These are phyloP conservation scores for Aspergillus brunneoviolaceus DNA, from an alignment of 2,329 filamentous ascomycete species.

Conservation along the genomic window DNA sequence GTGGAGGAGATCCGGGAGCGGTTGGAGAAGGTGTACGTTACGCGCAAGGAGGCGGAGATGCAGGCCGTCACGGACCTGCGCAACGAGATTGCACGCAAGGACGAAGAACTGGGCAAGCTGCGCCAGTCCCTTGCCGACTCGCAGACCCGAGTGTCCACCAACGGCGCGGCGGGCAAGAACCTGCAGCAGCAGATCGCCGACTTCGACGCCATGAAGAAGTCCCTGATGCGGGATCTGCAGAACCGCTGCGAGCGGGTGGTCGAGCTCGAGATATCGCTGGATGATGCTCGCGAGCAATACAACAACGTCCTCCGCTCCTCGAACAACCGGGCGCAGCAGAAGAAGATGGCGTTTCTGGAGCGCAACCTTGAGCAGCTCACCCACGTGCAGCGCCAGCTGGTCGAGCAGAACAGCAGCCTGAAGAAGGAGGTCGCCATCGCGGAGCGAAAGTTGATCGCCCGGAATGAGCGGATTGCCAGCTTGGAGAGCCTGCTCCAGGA, in stretches of 20 bases:
- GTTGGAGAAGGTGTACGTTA: constrained; percentile 73
- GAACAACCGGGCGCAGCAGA: constrained; percentile 98
- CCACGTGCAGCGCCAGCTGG: constrained; percentile 93
- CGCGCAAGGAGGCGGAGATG: constrained; percentile 70
- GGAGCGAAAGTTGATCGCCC: constrained; percentile 91
- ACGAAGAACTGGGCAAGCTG: constrained; percentile 78
- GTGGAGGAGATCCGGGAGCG: constrained; percentile 79
- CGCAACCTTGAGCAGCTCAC: constrained; percentile 97
- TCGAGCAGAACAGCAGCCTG: constrained; percentile 93
- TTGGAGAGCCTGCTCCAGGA: constrained; percentile 90
- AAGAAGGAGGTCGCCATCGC: constrained; percentile 99
- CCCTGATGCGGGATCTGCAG: constrained; percentile 95
- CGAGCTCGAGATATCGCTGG: constrained; percentile 94
- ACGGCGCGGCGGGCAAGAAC: constrained; percentile 68
- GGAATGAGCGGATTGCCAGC: constrained; percentile 95
- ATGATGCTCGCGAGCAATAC: constrained; percentile 97
- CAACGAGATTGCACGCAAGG: constrained; percentile 71
- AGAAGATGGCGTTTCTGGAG: constrained; percentile 99
- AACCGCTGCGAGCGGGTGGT: constrained; percentile 98
- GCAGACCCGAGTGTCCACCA: constrained; percentile 53
- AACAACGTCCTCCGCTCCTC: constrained; percentile 96
- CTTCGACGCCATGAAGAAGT: constrained; percentile 99
- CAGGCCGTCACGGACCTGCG: constrained; percentile 76
- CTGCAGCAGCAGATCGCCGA: constrained; percentile 97
- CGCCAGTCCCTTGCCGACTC: constrained; percentile 78